Evolutionary conservation across 2,329 filamentous ascomycete species (phyloP).

Genomic region (Balansia obtecta): DNA sequence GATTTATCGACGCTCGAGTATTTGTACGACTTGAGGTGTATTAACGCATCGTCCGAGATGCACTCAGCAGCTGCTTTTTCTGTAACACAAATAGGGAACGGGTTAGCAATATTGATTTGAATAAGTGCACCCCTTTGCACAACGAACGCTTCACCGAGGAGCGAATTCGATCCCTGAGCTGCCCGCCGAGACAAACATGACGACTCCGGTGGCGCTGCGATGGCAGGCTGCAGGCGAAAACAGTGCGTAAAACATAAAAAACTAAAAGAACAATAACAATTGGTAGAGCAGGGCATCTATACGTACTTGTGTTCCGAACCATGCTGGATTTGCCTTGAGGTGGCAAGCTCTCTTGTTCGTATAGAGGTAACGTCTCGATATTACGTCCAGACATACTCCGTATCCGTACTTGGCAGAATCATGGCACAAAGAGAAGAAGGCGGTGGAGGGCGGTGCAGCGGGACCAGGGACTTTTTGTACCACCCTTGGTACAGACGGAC

Average conservation of each 20-base stretch:
- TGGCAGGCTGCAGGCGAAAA: no score
- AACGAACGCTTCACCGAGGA: not conserved
- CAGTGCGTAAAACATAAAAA: not conserved
- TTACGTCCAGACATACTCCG: slow-evolving; percentile 17
- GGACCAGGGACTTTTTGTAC: not conserved
- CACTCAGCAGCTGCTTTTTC: slow-evolving; percentile 51
- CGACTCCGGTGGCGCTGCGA: no score
- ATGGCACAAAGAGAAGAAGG: slow-evolving; percentile 10
- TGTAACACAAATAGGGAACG: slow-evolving; percentile 8
- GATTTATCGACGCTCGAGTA: slow-evolving; percentile 97
- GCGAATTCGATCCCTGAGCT: not conserved
- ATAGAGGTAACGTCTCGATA: slow-evolving; percentile 21
- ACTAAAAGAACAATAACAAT: not conserved
- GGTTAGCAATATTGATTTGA: not conserved
- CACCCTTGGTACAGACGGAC: not conserved
- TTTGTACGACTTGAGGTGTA: slow-evolving; percentile 90
- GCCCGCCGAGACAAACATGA: not conserved
- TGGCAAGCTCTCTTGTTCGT: slow-evolving; percentile 14
- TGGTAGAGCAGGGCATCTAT: no score
- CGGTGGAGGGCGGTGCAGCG: slow-evolving; percentile 1
- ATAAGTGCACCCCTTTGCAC: not conserved
- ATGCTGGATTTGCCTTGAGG: slow-evolving; percentile 17
- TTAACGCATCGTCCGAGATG: slow-evolving; percentile 79
- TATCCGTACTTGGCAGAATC: slow-evolving; percentile 8
- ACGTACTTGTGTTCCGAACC: slow-evolving; percentile 22